Percentiles rank a stretch among this genome's conserved stretches.
Evolutionary conservation across 495 filamentous ascomycete species (phyloP).

Genomic region (Penicillium fimorum): DNA sequence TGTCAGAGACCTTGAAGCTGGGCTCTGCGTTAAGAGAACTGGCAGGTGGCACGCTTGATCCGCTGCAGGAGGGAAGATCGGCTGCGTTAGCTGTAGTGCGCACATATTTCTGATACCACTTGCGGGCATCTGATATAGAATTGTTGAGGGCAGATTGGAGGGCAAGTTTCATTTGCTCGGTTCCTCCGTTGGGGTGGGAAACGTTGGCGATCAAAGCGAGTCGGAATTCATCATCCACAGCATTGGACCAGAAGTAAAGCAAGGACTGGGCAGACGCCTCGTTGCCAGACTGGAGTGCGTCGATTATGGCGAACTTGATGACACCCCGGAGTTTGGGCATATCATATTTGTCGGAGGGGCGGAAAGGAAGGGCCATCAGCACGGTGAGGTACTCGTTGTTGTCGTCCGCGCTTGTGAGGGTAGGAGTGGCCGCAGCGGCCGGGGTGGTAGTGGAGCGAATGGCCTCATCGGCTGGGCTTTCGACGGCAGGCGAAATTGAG

Average conservation of each 20-base stretch:
- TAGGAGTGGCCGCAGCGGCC: conserved; percentile 2
- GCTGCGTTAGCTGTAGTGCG: not conserved
- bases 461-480: conserved; percentile 1
- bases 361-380: conserved; percentile 16
- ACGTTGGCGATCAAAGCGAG: conserved; percentile 24
- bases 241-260: conserved; percentile 24
- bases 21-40: conserved; percentile 36
- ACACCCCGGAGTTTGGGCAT: conserved; percentile 14
- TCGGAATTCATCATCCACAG: conserved; percentile 22
- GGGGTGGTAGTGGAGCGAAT: conserved; percentile 2
- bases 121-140: conserved; percentile 13
- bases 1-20: conserved; percentile 21
- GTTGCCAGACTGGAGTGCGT: conserved; percentile 2
- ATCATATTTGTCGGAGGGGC: conserved; percentile 17
- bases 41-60: conserved; percentile 45
- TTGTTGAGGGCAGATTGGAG: conserved; percentile 17
- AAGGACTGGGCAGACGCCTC: conserved; percentile 16
- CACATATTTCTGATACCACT: conserved; percentile 18
- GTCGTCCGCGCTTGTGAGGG: conserved; percentile 1
- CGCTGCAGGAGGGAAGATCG: conserved; percentile 33
- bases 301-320: conserved; percentile 16
- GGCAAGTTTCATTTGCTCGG: conserved; percentile 13
- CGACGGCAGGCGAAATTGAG: not conserved
- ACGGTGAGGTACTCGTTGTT: conserved; percentile 12
- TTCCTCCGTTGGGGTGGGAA: not conserved